Percentiles rank a stretch among this genome's conserved stretches.
phyloP scores from a whole-genome alignment of 345 rosid species.

The Rhodomyrtus tomentosa region DNA sequence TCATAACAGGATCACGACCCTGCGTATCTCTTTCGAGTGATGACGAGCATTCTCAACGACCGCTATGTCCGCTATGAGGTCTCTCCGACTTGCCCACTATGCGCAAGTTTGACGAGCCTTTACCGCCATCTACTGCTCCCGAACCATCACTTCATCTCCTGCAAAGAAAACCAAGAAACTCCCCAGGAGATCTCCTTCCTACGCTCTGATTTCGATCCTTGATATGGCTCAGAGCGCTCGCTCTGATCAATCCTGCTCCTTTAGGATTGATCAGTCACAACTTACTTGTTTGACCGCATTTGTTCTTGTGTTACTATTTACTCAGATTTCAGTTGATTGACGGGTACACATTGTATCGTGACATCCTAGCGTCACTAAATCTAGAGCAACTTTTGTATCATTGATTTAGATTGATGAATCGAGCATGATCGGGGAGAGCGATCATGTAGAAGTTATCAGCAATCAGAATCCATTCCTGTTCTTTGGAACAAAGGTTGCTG shows the following conservation, averaged over 20 bases:
- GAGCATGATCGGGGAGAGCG: constrained; percentile 58
- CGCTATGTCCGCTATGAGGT: background rate
- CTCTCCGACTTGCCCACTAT: constrained; percentile 13
- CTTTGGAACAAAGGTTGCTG: constrained; percentile 44
- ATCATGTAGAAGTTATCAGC: constrained; percentile 24
- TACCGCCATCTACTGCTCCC: constrained; percentile 33
- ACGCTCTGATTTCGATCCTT: constrained; percentile 7
- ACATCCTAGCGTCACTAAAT: background rate
- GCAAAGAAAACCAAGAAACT: background rate
- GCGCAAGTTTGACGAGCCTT: constrained; percentile 21
- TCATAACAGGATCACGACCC: background rate
- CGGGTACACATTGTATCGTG: background rate
- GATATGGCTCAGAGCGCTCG: constrained; percentile 40
- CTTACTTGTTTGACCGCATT: background rate
- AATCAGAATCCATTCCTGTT: constrained; percentile 36
- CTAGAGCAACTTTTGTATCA: background rate
- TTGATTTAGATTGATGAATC: constrained; percentile 28
- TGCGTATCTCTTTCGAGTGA: background rate
- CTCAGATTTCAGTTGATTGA: background rate
- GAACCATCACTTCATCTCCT: constrained; percentile 6
- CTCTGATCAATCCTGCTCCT: constrained; percentile 16
- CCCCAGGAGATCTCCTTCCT: background rate
- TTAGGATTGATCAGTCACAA: constrained; percentile 16
- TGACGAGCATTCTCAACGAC: background rate
- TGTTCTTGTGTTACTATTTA: background rate